These are phyloP conservation scores for Phytopythium boreale DNA, from an alignment of 352 stramenopile genomes.

Conservation along the genomic window DNA sequence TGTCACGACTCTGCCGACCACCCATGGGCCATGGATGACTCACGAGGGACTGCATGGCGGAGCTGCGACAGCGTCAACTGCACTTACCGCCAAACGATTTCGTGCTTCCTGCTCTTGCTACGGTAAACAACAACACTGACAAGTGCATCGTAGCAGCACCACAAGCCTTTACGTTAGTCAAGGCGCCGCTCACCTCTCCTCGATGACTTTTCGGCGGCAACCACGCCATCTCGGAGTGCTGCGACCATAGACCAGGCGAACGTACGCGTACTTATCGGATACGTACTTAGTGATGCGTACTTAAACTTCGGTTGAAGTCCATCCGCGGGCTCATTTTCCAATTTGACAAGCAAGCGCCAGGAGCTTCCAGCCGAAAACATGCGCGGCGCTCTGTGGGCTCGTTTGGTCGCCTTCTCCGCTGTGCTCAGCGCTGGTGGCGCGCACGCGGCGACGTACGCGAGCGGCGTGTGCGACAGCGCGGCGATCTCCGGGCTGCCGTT, in stretches of 20 bases:
- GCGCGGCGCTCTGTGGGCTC: background rate
- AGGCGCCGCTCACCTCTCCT: no score
- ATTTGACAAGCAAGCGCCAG: background rate
- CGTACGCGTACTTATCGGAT: background rate
- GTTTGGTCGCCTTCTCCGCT: background rate
- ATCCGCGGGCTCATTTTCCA: background rate
- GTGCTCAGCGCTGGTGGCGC: background rate
- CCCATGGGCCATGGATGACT: no score
- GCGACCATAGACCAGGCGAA: background rate
- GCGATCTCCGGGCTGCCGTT: constrained; percentile 52
- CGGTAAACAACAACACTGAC: background rate
- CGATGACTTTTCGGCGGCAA: background rate
- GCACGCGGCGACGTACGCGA: background rate
- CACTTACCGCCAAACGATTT: background rate
- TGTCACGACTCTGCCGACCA: no score
- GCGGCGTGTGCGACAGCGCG: constrained; percentile 45
- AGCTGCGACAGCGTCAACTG: background rate
- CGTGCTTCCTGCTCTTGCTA: background rate
- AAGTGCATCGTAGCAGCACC: no score
- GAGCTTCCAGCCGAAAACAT: background rate
- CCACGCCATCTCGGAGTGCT: background rate
- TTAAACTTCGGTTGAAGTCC: background rate
- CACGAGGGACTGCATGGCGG: background rate
- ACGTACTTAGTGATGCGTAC: background rate
- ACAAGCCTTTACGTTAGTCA: no score